Conservation (phyloP, 2,329 filamentous ascomycete genomes). For the Penicillium expansum region DNA sequence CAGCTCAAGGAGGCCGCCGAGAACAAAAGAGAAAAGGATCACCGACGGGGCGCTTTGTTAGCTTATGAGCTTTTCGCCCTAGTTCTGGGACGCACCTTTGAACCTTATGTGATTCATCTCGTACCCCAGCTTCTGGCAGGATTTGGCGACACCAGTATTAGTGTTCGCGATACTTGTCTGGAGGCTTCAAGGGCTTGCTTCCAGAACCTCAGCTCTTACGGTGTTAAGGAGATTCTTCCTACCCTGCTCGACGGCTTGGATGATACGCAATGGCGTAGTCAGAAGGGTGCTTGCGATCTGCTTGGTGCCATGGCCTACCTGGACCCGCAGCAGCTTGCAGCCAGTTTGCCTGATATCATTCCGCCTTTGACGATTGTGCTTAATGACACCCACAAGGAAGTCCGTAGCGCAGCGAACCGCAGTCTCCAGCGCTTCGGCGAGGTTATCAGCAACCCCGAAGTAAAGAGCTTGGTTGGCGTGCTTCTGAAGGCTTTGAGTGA, state of each 20-base stretch:
- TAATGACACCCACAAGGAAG: conserved; percentile 98
- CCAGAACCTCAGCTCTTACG: conserved; percentile 86
- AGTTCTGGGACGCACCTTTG: conserved; percentile 83
- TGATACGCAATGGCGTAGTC: conserved; percentile 95
- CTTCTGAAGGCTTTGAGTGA: conserved; percentile 95
- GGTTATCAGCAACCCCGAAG: conserved; percentile 96
- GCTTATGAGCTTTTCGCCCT: conserved; percentile 88
- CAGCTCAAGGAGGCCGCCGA: conserved; percentile 79
- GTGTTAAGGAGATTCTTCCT: conserved; percentile 90
- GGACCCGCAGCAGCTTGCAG: conserved; percentile 88
- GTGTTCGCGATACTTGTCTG: conserved; percentile 89
- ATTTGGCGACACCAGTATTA: conserved; percentile 82
- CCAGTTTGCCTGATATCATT: conserved; percentile 93
- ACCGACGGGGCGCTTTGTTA: conserved; percentile 82
- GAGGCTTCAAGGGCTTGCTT: conserved; percentile 95
- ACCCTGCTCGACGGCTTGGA: conserved; percentile 89
- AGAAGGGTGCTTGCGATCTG: conserved; percentile 95
- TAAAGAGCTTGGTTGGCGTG: conserved; percentile 86
- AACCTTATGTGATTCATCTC: conserved; percentile 94
- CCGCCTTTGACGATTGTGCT: conserved; percentile 89
- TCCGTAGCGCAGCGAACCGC: conserved; percentile 85
- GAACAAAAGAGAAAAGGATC: conserved; percentile 88
- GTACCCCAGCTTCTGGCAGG: conserved; percentile 85
- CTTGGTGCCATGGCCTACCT: conserved; percentile 98
- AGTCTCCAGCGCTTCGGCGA: conserved; percentile 97